Evolutionary conservation across 345 rosid species (phyloP), one percentile per base, ranked within the genome.

Genomic region (Populus euphratica): DNA sequence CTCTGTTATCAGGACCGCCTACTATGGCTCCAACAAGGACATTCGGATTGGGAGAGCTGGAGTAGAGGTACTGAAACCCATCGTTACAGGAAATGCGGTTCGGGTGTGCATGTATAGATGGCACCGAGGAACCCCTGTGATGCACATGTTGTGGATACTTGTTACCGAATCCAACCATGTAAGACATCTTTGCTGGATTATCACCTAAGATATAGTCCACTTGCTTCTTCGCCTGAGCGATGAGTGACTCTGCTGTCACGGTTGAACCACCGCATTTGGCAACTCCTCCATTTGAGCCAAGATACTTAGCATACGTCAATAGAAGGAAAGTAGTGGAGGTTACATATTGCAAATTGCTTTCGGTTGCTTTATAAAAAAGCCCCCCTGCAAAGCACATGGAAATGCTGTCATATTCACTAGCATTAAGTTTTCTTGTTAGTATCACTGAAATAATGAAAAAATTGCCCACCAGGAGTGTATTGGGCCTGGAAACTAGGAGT

Each of bases 271-370:
- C 90, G 33, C 95, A 91, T 8, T 62, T 75, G 66, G 73, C 87
- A n/a, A 68, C 68, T 33, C 82, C 82, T 31, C 92, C 86, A 5
- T 81, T 87, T 27, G 89, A 20, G 59, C 61, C 61, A 18, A 91
- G 85, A 80, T 96, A 96, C 71, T 91, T 96, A 23, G 99, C 90
- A 78, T 94, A 94, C 7, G 97, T 93, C 78, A 96, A 44, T 13
- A 96, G 89, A 65, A 96, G 89, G 85, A 94, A 94, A 36, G 99
- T 83, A 70, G 93, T 76, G 43, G 98, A 87, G 61, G 99, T 94
- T 81, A 96, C 99, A 81, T 93, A 94, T 83, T 96, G 99, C 90
- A 96, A 89, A 92, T 96, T 96, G 86, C 97, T 91, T 49, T 91
- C 99, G 67, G 93, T 94, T 67, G 96, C 90, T 80, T 94, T 94